phyloP scores from a whole-genome alignment of 2,329 filamentous ascomycete species.

The Penicillium sp. region DNA sequence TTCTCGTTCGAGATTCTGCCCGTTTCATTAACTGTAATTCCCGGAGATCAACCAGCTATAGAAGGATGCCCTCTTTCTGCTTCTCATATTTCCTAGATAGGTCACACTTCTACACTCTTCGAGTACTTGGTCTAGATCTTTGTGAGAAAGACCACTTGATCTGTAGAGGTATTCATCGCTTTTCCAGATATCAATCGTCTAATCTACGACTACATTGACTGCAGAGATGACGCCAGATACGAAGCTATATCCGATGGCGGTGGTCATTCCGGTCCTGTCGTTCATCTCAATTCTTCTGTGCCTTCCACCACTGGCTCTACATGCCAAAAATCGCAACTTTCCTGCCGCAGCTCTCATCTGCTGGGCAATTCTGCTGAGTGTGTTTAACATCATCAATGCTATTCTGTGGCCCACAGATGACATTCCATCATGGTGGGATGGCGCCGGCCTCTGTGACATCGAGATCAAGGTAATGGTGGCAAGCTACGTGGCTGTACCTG shows the following conservation, averaged over 20 bases:
- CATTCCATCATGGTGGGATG: slow-evolving; percentile 56
- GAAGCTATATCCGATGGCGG: slow-evolving; percentile 30
- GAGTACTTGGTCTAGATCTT: background rate
- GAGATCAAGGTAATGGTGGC: slow-evolving; percentile 60
- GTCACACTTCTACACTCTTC: background rate
- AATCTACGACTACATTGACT: background rate
- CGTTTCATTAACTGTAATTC: background rate
- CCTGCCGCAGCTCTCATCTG: slow-evolving; percentile 57
- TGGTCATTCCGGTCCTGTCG: slow-evolving; percentile 51
- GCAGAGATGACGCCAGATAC: background rate
- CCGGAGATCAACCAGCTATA: background rate
- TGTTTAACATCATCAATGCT: slow-evolving; percentile 61
- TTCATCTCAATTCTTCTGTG: slow-evolving; percentile 53
- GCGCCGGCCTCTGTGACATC: slow-evolving; percentile 63
- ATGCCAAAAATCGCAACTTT: slow-evolving; percentile 61
- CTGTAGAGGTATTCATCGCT: background rate
- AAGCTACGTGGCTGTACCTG: slow-evolving; percentile 53
- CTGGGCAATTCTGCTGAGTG: slow-evolving; percentile 58
- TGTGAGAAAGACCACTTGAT: background rate
- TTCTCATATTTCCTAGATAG: background rate
- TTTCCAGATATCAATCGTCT: background rate
- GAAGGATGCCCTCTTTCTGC: background rate
- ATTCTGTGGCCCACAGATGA: slow-evolving; percentile 65
- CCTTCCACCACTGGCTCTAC: slow-evolving; percentile 60
- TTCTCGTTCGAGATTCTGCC: background rate